Evolutionary conservation across 1,284 basidiomycete genomes (phyloP), one percentile per base, ranked within the genome.

Genomic region (Ustanciosporium gigantosporum): DNA sequence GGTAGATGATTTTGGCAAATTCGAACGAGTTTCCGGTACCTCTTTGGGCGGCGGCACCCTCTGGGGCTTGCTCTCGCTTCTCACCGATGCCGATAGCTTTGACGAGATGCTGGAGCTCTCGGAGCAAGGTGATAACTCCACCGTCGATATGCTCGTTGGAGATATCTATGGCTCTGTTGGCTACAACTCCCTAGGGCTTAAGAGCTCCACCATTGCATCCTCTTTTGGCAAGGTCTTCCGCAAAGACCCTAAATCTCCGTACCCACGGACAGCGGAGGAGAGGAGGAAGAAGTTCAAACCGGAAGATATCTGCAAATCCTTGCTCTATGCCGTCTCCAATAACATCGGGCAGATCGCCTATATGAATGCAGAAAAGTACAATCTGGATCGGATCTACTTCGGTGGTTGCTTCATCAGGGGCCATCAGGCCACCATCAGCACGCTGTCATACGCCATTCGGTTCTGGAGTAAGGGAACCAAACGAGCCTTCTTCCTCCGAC

Each of bases 311-410:
- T 91, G 90, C 80, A 88, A 87, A 77, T 74, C 66, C 46, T 81
- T 98, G 72, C 83, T 98, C 23, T 98, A 97, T 79, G 94, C 93
- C 15, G 86, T 99, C 56, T 92, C 90, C 68, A 99, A 99, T 81
- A 99, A 99, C 79, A 99, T 99, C 70, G 95, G 95, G 5, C 95
- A 99, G 80, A 97, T 99, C 81, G 95, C 95, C 51, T 96, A 94
- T 80, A 96, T 99, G 94, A 98, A 98, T 76, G 95, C 95, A 38
- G 95, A 98, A 79, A 97, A 98, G 82, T 96, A 97, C 79, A 88
- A 91, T 59, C 80, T 99, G 49, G 91, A 97, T 73, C 86, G 90
- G 72, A 97, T 99, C 68, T 99, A 97, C 82, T 99, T 98, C 83
- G 92, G 94, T 14, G 95, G 95, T 3, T 97, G 90, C 80, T 99